Evolutionary conservation across 176 grass and related monocot species (phyloP).

Genomic region (Eleusine coracana): DNA sequence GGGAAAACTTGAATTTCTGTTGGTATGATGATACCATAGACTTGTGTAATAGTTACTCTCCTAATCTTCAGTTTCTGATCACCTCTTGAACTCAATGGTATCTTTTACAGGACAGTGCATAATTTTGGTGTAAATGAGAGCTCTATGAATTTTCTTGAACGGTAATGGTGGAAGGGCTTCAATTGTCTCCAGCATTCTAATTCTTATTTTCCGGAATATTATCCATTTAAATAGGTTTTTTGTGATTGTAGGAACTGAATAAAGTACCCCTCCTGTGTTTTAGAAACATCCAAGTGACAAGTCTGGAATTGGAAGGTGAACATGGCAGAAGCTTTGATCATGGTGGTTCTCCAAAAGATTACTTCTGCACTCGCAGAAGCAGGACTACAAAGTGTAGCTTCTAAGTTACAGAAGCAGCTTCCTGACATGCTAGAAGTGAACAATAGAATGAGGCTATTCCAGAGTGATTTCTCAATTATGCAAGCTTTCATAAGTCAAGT

Average conservation of each 20-base stretch:
- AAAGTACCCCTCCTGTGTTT: background rate
- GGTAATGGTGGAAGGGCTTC: background rate
- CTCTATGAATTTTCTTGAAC: background rate
- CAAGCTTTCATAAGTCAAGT: slow-evolving; percentile 40
- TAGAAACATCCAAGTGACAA: slow-evolving; percentile 7
- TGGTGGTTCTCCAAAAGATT: slow-evolving; percentile 43
- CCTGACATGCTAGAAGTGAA: slow-evolving; percentile 33
- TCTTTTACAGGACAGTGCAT: background rate
- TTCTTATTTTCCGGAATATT: background rate
- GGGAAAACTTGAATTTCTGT: background rate
- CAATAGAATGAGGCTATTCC: slow-evolving; percentile 32
- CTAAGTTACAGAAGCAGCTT: slow-evolving; percentile 30
- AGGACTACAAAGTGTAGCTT: slow-evolving; percentile 12
- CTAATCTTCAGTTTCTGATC: background rate
- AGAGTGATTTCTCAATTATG: slow-evolving; percentile 41
- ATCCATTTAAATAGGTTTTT: background rate
- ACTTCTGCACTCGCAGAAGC: slow-evolving; percentile 14
- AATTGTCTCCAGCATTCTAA: background rate
- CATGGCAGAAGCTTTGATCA: slow-evolving; percentile 43
- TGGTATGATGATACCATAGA: background rate
- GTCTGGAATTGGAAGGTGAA: background rate
- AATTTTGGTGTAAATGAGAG: background rate
- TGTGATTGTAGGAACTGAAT: background rate
- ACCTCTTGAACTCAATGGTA: background rate
- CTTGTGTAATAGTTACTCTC: background rate